These are phyloP conservation scores for Colletotrichum tamarilloi DNA, from an alignment of 2,329 filamentous ascomycete genomes.

Conservation along the genomic window DNA sequence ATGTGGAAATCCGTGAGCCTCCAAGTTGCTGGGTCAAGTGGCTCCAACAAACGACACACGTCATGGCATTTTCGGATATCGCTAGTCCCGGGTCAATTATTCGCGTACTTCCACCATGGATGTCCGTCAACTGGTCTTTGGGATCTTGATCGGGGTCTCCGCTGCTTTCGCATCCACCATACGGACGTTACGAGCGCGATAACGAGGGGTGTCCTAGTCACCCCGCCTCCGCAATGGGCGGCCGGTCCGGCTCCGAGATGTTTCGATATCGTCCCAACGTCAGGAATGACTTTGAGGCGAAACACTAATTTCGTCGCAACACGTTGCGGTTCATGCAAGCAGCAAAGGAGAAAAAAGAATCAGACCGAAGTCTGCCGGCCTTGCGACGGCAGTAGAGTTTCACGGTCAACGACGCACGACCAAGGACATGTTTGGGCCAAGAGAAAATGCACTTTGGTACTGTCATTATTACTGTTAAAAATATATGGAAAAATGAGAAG, in stretches of 20 bases:
- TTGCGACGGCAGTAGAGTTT: constrained; percentile 11
- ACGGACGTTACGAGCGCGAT: background rate
- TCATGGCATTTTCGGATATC: constrained; percentile 5
- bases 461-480: constrained; percentile 28
- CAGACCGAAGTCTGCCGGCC: constrained; percentile 1
- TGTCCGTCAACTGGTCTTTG: constrained; percentile 1
- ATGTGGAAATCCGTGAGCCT: background rate
- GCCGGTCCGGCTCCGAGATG: background rate
- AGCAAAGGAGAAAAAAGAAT: background rate
- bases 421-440: background rate
- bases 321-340: constrained; percentile 9
- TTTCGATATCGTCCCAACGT: constrained; percentile 9
- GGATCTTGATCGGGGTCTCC: background rate
- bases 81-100: background rate
- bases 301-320: constrained; percentile 30
- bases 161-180: background rate
- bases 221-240: background rate
- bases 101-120: background rate
- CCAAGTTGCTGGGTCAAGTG: background rate
- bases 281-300: constrained; percentile 3
- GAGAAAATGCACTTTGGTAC: constrained; percentile 19
- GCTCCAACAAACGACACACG: constrained; percentile 11
- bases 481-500: constrained; percentile 22
- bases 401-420: background rate
- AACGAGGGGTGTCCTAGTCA: background rate